A percentile compares a stretch with the other conserved stretches of the same genome.
These are phyloP conservation scores for Tinospora cordifolia DNA, from an alignment of 164 flowering plant species.

Conservation along the genomic window DNA sequence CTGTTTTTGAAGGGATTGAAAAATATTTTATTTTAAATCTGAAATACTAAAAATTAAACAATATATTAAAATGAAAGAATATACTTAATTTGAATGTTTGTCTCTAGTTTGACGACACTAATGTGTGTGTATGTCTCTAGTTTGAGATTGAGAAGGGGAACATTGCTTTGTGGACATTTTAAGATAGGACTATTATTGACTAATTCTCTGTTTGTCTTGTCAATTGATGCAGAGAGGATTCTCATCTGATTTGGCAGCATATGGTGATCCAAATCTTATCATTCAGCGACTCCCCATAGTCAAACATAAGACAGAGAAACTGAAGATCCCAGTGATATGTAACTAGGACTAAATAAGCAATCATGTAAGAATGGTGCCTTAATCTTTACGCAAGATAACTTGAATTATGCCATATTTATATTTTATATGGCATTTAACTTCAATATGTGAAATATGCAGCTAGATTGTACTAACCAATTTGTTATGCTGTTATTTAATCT, in stretches of 20 bases:
- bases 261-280: slow-evolving; percentile 68
- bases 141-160: background rate
- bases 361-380: slow-evolving; percentile 6
- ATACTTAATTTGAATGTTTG: no score
- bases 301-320: slow-evolving; percentile 70
- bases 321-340: slow-evolving; percentile 35
- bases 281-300: slow-evolving; percentile 67
- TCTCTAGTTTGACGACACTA: no score
- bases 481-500: background rate
- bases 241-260: slow-evolving; percentile 71
- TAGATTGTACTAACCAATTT: background rate
- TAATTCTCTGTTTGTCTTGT: slow-evolving; percentile 9
- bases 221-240: slow-evolving; percentile 69
- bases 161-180: background rate
- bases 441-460: no score
- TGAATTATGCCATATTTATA: background rate
- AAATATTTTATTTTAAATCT: no score
- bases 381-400: slow-evolving; percentile 4
- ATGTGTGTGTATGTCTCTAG: background rate
- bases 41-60: no score
- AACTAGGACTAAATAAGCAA: slow-evolving; percentile 9
- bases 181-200: background rate
- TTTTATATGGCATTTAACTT: background rate
- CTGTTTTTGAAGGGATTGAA: no score
- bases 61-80: no score